Conservation (phyloP, 495 filamentous ascomycete species). For the Pseudevernia furfuracea region DNA sequence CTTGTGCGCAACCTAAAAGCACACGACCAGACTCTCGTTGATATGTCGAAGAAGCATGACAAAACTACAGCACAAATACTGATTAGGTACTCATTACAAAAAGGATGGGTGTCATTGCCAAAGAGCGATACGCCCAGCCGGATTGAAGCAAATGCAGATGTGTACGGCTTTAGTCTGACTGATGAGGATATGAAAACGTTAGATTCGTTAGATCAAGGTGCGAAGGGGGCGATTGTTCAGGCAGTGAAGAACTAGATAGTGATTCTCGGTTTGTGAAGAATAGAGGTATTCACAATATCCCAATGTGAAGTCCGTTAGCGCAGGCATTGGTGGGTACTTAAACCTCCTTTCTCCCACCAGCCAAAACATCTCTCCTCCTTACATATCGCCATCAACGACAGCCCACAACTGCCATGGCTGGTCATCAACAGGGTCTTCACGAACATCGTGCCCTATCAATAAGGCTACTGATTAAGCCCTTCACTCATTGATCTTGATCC, state of each 20-base stretch:
- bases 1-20: conserved; percentile 56
- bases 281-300: neutral
- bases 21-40: conserved; percentile 46
- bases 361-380: neutral
- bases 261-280: neutral
- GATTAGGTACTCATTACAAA: conserved; percentile 54
- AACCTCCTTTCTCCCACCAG: neutral
- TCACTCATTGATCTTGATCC: neutral
- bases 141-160: conserved; percentile 56
- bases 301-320: neutral
- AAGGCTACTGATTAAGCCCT: neutral
- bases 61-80: conserved; percentile 46
- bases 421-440: neutral
- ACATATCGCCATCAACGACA: neutral
- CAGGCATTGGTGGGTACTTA: neutral
- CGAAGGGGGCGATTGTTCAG: conserved; percentile 45
- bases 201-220: conserved; percentile 59
- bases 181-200: conserved; percentile 55
- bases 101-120: conserved; percentile 65
- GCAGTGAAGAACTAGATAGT: conserved; percentile 37
- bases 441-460: neutral
- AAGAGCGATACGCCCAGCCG: conserved; percentile 60
- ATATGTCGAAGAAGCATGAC: conserved; percentile 45
- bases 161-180: conserved; percentile 58
- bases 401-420: neutral